phyloP scores from a whole-genome alignment of 768 basidiomycete genomes.

The Calocybe gangraenosa region DNA sequence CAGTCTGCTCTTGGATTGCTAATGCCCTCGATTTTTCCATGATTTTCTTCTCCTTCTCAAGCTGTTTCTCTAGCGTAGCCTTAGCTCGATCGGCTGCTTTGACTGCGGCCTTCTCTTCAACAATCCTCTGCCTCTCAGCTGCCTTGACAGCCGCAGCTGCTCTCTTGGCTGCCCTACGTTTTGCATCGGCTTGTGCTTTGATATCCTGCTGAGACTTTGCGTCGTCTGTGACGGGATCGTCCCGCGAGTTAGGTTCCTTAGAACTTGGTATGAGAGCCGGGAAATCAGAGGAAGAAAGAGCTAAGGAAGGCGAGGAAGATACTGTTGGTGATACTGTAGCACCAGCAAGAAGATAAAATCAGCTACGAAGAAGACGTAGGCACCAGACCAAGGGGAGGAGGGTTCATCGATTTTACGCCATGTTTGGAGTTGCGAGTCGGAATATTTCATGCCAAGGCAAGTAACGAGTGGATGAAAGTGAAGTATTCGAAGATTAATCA shows the following conservation, averaged over 20 bases:
- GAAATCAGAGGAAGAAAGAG: slow-evolving; percentile 70
- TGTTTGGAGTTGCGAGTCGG: slow-evolving; percentile 29
- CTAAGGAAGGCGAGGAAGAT: slow-evolving; percentile 46
- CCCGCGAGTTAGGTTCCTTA: slow-evolving; percentile 23
- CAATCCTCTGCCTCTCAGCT: slow-evolving; percentile 51
- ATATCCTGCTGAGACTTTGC: slow-evolving; percentile 22
- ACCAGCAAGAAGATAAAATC: slow-evolving; percentile 36
- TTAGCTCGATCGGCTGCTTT: slow-evolving; percentile 54
- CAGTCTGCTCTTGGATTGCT: slow-evolving; percentile 29
- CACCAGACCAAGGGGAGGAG: slow-evolving; percentile 47
- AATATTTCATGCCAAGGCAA: slow-evolving; percentile 31
- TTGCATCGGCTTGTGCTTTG: slow-evolving; percentile 52
- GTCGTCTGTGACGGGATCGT: slow-evolving; percentile 29
- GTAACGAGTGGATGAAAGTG: slow-evolving; percentile 26
- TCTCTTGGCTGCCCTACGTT: slow-evolving; percentile 63
- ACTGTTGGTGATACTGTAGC: slow-evolving; percentile 38
- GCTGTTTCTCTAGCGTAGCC: slow-evolving; percentile 48
- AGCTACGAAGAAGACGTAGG: slow-evolving; percentile 53
- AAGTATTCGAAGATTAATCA: slow-evolving; percentile 46
- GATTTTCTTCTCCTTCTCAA: slow-evolving; percentile 43
- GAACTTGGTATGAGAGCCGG: slow-evolving; percentile 55
- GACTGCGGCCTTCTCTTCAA: slow-evolving; percentile 54
- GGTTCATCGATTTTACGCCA: slow-evolving; percentile 26
- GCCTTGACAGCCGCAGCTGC: slow-evolving; percentile 59
- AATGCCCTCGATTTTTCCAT: slow-evolving; percentile 45